Conservation (phyloP, 371 early-diverging fungal species). For the Mucor circinelloides region DNA sequence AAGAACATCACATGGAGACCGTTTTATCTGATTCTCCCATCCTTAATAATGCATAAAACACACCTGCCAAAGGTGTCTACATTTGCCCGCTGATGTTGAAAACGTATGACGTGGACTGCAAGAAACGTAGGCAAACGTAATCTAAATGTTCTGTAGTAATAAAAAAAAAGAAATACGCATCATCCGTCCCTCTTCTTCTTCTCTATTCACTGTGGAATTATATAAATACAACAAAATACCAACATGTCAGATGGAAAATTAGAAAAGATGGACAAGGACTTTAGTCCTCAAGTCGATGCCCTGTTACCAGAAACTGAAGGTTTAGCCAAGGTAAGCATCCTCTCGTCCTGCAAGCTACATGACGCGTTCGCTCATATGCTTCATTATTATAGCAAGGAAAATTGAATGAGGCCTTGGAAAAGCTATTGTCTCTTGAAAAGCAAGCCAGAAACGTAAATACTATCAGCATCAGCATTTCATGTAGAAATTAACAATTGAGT, state of each 20-base stretch:
- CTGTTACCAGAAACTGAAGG: constrained; percentile 80
- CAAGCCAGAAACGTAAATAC: constrained; percentile 82
- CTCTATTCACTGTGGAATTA: neutral
- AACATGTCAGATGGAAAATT: constrained; percentile 61
- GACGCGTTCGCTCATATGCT: neutral
- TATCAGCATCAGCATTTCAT: neutral
- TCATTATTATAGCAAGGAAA: constrained; percentile 60
- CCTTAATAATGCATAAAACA: neutral
- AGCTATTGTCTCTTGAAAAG: constrained; percentile 80
- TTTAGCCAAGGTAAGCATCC: constrained; percentile 60
- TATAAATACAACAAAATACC: neutral
- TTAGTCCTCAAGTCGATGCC: constrained; percentile 77
- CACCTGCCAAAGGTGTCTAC: neutral
- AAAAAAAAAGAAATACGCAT: neutral
- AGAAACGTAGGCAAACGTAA: constrained; percentile 7
- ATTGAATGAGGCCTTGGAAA: constrained; percentile 82
- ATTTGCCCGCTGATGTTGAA: neutral
- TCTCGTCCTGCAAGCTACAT: neutral
- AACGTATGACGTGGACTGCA: constrained; percentile 2
- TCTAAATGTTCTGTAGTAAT: neutral
- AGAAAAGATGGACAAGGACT: constrained; percentile 94
- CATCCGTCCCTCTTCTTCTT: neutral
- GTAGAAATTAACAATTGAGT: neutral
- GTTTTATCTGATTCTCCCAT: no score
- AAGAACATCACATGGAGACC: no score